These are phyloP conservation scores for Lentinula sp. DNA, from an alignment of 768 basidiomycete genomes.

Conservation along the genomic window DNA sequence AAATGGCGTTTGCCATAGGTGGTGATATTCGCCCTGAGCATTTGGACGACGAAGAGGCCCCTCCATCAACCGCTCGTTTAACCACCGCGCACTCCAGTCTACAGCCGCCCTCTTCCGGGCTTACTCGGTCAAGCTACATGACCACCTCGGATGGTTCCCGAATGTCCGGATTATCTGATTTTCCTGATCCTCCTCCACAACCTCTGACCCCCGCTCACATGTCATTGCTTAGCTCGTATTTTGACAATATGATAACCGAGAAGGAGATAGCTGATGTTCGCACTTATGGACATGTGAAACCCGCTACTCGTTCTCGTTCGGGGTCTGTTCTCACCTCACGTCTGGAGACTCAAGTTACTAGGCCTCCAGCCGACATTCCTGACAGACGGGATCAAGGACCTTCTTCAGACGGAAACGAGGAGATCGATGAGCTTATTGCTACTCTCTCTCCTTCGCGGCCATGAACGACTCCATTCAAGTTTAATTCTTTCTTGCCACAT, in stretches of 20 bases:
- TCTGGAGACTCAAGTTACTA: neutral
- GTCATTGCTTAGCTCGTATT: conserved; percentile 39
- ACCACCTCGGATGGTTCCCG: conserved; percentile 54
- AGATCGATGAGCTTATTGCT: conserved; percentile 19
- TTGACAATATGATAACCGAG: conserved; percentile 23
- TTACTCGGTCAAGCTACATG: conserved; percentile 49
- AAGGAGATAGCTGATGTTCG: conserved; percentile 11
- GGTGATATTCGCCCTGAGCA: conserved; percentile 6
- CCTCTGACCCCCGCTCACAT: conserved; percentile 22
- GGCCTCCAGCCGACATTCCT: neutral
- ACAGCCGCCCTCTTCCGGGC: conserved; percentile 23
- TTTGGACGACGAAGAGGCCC: conserved; percentile 3
- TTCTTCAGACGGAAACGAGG: conserved; percentile 19
- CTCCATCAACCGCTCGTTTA: conserved; percentile 9
- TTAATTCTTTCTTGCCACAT: neutral
- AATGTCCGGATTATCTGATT: conserved; percentile 71
- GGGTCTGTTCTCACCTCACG: conserved; percentile 3
- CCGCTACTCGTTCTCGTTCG: conserved; percentile 6
- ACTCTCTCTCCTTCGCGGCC: conserved; percentile 17
- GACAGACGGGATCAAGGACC: neutral
- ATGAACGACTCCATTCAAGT: neutral
- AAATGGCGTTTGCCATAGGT: conserved; percentile 21
- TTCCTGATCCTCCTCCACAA: conserved; percentile 54
- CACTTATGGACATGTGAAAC: conserved; percentile 1
- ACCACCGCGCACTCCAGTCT: conserved; percentile 20